Base-by-base conservation (phyloP, 2,329 filamentous ascomycete genomes). In the Colletotrichum scovillei region DNA sequence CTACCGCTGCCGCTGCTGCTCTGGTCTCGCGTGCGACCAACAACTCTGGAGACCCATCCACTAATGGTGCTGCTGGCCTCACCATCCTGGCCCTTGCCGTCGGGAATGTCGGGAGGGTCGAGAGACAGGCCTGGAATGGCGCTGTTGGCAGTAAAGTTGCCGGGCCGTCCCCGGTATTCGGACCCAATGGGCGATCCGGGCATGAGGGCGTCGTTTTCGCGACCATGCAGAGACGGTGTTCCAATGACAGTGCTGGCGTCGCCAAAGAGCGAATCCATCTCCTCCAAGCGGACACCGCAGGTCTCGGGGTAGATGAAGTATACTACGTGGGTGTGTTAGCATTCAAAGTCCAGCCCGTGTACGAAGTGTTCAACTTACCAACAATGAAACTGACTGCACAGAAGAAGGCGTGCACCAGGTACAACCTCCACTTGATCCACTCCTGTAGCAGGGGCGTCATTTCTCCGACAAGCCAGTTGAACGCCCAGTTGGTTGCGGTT, bases 271-370 rank as follows among this genome's bases (percentile, higher is more conserved):
- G 91, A 89, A 81, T 97, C 94, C 97, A 99, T 99, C 77, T 99
- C 97, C 84, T 99, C 97, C 63, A 99, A 88, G 70, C 95, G 93
- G 71, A 99, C 92, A 78, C 97, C 97, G 77, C 95, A 97, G 0
- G 97, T 99, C 84, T 99, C 97, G 35, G 97, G 97, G 82, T 98
- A 99, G 77, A 98, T 90, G 84, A 98, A 98, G 84, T 96, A 99
- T 8, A 99, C 97, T 98, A 76, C 12, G 19, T n/a, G 16, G 4
- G 11, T 16, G 6, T 38, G 30, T 42, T 26, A 28, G 53, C 76
- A 81, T 72, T 66, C 56, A 67, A 74, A 72, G 8, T 46, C 22
- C 62, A 63, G 65, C 46, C 22, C 59, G 16, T 57, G 67, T 67
- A 73, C 56, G 55, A 52, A 8, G 30, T 22, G 28, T n/a, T 7